phyloP scores from a whole-genome alignment of 2,329 filamentous ascomycete species.

The Corniculantispora saksenae region DNA sequence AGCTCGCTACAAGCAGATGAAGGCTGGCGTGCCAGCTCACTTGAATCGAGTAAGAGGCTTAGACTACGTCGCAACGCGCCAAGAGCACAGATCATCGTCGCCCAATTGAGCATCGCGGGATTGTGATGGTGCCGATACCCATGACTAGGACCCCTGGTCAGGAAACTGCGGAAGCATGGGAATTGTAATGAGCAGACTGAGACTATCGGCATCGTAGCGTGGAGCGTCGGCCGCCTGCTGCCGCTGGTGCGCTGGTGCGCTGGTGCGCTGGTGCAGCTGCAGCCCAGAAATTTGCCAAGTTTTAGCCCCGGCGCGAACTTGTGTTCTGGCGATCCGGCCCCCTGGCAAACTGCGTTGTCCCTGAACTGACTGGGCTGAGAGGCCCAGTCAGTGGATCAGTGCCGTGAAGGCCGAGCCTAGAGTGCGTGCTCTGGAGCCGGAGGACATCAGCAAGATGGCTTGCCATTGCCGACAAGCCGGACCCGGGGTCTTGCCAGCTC shows the following conservation, averaged over 20 bases:
- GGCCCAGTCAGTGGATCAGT: background rate
- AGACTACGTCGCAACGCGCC: background rate
- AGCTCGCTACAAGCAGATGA: background rate
- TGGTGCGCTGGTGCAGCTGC: background rate
- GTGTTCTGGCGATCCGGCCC: background rate
- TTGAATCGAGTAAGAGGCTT: no score
- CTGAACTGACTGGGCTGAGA: background rate
- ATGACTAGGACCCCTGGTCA: background rate
- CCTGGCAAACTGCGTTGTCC: background rate
- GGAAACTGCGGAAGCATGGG: background rate
- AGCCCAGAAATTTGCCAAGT: background rate
- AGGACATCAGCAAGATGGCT: background rate
- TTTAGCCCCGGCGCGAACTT: conserved; percentile 4
- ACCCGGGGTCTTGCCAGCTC: background rate
- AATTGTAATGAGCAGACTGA: background rate
- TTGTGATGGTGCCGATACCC: background rate
- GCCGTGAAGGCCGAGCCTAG: background rate
- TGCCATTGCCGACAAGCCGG: no score
- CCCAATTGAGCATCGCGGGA: background rate
- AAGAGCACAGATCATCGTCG: background rate
- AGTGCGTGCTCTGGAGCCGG: no score
- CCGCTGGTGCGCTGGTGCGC: background rate
- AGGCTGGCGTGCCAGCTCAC: background rate
- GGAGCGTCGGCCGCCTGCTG: background rate
- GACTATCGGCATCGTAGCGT: background rate